A percentile compares a stretch with the other conserved stretches of the same genome.
Conservation (phyloP, 2,329 filamentous ascomycete species). For the Venturia effusa region DNA sequence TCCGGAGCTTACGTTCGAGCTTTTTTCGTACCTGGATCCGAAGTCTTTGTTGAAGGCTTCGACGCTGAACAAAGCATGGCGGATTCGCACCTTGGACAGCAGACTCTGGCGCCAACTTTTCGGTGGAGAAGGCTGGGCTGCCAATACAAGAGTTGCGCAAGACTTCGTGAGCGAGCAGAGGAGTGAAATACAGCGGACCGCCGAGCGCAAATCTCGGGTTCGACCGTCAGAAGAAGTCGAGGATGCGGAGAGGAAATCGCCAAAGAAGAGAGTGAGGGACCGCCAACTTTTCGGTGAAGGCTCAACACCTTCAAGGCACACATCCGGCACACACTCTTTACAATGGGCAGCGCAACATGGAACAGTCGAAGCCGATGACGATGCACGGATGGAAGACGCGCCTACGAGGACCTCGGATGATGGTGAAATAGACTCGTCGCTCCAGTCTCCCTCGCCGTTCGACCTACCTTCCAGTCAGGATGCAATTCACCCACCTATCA, state of each 20-base stretch:
- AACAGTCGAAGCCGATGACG: slow-evolving; percentile 34
- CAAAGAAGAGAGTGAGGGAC: slow-evolving; percentile 11
- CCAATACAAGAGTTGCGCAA: slow-evolving; percentile 52
- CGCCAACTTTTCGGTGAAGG: slow-evolving; percentile 7
- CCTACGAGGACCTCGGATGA: slow-evolving; percentile 16
- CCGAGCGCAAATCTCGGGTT: slow-evolving; percentile 40
- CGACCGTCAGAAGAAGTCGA: slow-evolving; percentile 27
- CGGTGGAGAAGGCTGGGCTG: slow-evolving; percentile 74
- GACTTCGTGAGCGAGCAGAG: slow-evolving; percentile 48
- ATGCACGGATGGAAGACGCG: slow-evolving; percentile 27
- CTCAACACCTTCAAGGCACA: slow-evolving; percentile 11
- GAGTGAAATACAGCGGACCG: slow-evolving; percentile 18
- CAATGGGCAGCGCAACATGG: slow-evolving; percentile 38
- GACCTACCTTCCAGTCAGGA: background rate
- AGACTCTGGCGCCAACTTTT: slow-evolving; percentile 82
- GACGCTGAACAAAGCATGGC: slow-evolving; percentile 71
- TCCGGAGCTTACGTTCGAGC: slow-evolving; percentile 79
- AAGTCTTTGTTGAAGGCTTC: slow-evolving; percentile 70
- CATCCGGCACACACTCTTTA: slow-evolving; percentile 15
- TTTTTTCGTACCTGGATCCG: slow-evolving; percentile 78
- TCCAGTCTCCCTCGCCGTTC: slow-evolving; percentile 2
- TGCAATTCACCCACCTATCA: slow-evolving; percentile 20
- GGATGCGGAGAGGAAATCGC: slow-evolving; percentile 11
- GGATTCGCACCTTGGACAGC: slow-evolving; percentile 67
- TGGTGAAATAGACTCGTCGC: slow-evolving; percentile 12